Conservation (phyloP, 805 yeast species). For the Sugiyamaella marilandica region DNA sequence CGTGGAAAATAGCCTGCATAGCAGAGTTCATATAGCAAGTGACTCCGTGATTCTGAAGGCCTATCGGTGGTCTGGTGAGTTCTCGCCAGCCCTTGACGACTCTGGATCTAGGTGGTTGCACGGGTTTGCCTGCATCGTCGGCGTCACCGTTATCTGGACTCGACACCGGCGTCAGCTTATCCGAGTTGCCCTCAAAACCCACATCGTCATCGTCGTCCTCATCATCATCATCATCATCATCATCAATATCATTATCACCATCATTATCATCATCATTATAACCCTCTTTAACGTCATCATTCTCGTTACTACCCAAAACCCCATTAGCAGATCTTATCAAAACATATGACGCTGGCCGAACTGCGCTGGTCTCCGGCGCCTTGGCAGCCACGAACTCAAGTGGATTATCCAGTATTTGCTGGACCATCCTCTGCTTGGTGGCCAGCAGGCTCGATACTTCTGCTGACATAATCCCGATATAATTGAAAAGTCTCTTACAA, state of each 20-base stretch:
- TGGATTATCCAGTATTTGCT: conserved; percentile 19
- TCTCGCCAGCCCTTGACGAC: conserved; percentile 62
- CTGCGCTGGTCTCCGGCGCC: conserved; percentile 44
- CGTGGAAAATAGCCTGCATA: conserved; percentile 81
- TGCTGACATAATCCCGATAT: background rate
- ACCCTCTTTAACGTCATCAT: conserved; percentile 4
- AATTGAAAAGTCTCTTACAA: background rate
- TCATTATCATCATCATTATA: conserved; percentile 7
- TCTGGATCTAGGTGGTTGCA: conserved; percentile 33
- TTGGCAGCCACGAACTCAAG: conserved; percentile 55
- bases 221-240: conserved; percentile 5
- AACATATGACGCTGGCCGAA: conserved; percentile 48
- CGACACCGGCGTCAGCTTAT: conserved; percentile 6
- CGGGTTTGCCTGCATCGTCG: background rate
- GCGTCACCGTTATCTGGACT: conserved; percentile 1
- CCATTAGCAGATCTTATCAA: conserved; percentile 29
- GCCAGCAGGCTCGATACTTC: background rate
- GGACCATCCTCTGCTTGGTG: conserved; percentile 8
- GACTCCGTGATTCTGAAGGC: conserved; percentile 85
- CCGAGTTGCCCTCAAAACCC: conserved; percentile 1
- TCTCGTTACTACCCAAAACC: background rate
- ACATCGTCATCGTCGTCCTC: conserved; percentile 1
- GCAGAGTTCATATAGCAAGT: conserved; percentile 97
- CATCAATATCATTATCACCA: background rate
- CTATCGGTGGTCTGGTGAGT: conserved; percentile 48